Evolutionary conservation across 192 early-diverging fungal genomes (phyloP).

Genomic region (Coemansia sp.): DNA sequence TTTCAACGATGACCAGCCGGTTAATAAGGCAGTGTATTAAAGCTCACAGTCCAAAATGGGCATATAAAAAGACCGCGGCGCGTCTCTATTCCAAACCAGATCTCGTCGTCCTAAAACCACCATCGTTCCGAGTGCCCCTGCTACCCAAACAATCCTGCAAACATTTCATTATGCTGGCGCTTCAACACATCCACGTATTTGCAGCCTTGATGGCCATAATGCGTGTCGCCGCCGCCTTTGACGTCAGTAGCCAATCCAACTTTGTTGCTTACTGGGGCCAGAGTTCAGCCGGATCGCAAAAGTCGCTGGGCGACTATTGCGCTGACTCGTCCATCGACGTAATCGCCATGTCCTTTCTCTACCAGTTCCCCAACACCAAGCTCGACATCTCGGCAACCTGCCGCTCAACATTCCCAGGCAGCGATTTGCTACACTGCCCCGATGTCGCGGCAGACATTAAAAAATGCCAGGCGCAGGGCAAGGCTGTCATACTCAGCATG

Average conservation of each 20-base stretch:
- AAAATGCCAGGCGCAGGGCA: conserved; percentile 64
- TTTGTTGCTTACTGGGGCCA: conserved; percentile 52
- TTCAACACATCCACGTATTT: neutral
- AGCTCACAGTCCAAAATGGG: neutral
- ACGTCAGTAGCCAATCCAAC: conserved; percentile 36
- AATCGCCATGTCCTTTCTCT: conserved; percentile 60
- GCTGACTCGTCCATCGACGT: conserved; percentile 57
- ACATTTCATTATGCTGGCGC: neutral
- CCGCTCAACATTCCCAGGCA: conserved; percentile 52
- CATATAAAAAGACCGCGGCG: neutral
- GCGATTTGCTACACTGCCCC: conserved; percentile 57
- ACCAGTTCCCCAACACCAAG: conserved; percentile 55
- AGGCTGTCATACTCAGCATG: conserved; percentile 60
- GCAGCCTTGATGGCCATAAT: neutral
- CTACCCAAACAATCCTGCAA: neutral
- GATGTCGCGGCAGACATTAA: conserved; percentile 60
- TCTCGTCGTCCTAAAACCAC: neutral
- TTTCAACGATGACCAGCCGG: neutral
- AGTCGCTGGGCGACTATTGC: conserved; percentile 57
- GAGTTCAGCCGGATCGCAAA: conserved; percentile 48
- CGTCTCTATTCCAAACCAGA: neutral
- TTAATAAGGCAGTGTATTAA: neutral
- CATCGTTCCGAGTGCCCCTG: neutral
- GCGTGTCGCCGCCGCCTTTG: conserved; percentile 8
- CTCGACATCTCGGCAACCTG: conserved; percentile 60